Base-by-base conservation (phyloP, 352 stramenopile species). In the Heterotrichella gracilis region DNA sequence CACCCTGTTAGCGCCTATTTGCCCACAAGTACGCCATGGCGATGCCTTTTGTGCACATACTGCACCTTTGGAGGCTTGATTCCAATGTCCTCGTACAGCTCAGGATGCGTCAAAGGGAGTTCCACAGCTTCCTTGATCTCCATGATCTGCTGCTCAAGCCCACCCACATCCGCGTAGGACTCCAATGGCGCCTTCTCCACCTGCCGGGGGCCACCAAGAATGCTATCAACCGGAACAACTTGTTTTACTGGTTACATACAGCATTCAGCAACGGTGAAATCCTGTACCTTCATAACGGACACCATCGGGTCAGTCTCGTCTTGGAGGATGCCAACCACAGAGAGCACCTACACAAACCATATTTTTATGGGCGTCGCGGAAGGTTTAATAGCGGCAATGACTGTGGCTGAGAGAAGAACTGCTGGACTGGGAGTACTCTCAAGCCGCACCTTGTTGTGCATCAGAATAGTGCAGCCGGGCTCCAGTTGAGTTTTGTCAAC, bases 381-480 rank as follows among this genome's bases (percentile, higher is more conserved):
- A 70, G 39, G 9, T 70, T 41, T 20, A 53, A 14, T 17, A 63
- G 17, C 17, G 20, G 20, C 39, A 63, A 63, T 17, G 20, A 63
- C 39, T 17, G 20, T 63, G 20, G 20, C 17, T 63, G 20, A 63
- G 20, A 63, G 17, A 63, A 63, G 17, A 63, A 63, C 17, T 17
- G 20, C 17, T 17, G 17, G 20, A 63, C 20, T 17, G 17, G 17
- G 20, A 63, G 22, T n/a, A n/a, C n/a, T n/a, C n/a, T n/a, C n/a
- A n/a, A n/a, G n/a, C n/a, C n/a, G n/a, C n/a, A n/a, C 74, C 81
- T 98, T 98, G 78, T 98, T 96, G 82, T 99, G 93, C 71, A 99
- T 80, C 69, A 99, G 77, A 24, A 99, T 90, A 0, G 88, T 94
- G 77, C 82, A 94, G 41, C 93, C 93, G 1, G 93, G 89, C 78